phyloP scores from a whole-genome alignment of 2,329 filamentous ascomycete species.

The Xylaria sp. region DNA sequence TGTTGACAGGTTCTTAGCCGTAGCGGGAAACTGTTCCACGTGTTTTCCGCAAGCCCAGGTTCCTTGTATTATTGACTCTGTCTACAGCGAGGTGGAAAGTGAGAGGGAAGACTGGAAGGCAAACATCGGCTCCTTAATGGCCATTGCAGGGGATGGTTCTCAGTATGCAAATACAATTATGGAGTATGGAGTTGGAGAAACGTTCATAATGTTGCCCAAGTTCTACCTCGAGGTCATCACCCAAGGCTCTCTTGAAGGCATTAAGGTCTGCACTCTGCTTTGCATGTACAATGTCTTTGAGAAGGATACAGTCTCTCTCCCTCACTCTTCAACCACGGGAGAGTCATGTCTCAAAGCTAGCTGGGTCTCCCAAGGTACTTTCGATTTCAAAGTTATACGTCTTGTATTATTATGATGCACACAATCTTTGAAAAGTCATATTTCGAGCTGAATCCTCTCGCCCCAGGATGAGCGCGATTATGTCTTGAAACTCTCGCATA shows the following conservation, averaged over 20 bases:
- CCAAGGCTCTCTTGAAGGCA: constrained; percentile 4
- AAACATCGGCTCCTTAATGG: constrained; percentile 9
- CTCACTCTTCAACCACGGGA: not conserved
- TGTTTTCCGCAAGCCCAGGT: constrained; percentile 14
- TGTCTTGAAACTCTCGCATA: constrained; percentile 15
- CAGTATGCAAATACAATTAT: constrained; percentile 1
- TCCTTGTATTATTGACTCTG: not conserved
- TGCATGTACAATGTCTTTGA: constrained; percentile 16
- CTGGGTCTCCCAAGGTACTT: not conserved
- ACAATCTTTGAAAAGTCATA: not conserved
- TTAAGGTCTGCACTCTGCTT: constrained; percentile 9
- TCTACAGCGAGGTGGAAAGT: not conserved
- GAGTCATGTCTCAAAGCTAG: not conserved
- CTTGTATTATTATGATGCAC: constrained; percentile 18
- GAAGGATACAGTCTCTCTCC: constrained; percentile 10
- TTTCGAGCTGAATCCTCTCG: not conserved
- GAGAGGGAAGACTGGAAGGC: not conserved
- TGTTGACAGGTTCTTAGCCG: constrained; percentile 5
- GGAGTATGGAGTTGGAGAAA: not conserved
- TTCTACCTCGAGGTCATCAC: constrained; percentile 4
- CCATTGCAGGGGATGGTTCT: constrained; percentile 16
- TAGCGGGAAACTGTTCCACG: constrained; percentile 19
- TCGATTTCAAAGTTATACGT: constrained; percentile 16
- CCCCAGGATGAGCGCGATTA: not conserved
- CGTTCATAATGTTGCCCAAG: not conserved